Percentiles rank a stretch among this genome's conserved stretches.
Conservation (phyloP, 805 yeast genomes). For the Dipodascus geniculatus region DNA sequence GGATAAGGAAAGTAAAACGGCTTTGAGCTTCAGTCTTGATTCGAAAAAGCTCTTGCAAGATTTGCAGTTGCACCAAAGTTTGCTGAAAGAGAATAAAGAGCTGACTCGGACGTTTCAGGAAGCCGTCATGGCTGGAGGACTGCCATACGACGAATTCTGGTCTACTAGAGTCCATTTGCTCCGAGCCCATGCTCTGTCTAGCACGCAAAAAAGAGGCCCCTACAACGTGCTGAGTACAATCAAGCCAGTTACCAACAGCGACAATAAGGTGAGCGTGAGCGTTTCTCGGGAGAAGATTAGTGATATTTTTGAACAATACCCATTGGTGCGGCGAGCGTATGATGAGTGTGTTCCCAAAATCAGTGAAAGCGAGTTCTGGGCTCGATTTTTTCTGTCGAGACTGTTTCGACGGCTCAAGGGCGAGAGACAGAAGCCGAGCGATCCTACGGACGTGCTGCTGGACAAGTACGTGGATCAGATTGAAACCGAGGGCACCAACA, state of each 20-base stretch:
- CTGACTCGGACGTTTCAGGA: constrained; percentile 73
- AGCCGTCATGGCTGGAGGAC: constrained; percentile 58
- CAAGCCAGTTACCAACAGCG: constrained; percentile 85
- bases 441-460: constrained; percentile 71
- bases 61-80: constrained; percentile 63
- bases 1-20: constrained; percentile 13
- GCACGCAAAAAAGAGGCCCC: constrained; percentile 80
- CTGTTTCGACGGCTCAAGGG: constrained; percentile 82
- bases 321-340: constrained; percentile 80
- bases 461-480: constrained; percentile 54
- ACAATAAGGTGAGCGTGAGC: constrained; percentile 85
- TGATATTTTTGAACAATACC: constrained; percentile 86
- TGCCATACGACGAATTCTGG: constrained; percentile 84
- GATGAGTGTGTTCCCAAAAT: constrained; percentile 84
- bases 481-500: constrained; percentile 4
- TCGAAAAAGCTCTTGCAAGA: constrained; percentile 53
- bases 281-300: constrained; percentile 83
- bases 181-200: constrained; percentile 75
- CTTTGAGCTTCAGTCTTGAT: constrained; percentile 32
- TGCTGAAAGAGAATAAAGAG: constrained; percentile 55
- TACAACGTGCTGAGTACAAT: constrained; percentile 90
- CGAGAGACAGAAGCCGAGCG: constrained; percentile 62
- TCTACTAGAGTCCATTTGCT: constrained; percentile 64
- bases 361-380: constrained; percentile 91
- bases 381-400: constrained; percentile 84